Evolutionary conservation across 208 protist genomes (phyloP).

Genomic region (Lotmaria passim): DNA sequence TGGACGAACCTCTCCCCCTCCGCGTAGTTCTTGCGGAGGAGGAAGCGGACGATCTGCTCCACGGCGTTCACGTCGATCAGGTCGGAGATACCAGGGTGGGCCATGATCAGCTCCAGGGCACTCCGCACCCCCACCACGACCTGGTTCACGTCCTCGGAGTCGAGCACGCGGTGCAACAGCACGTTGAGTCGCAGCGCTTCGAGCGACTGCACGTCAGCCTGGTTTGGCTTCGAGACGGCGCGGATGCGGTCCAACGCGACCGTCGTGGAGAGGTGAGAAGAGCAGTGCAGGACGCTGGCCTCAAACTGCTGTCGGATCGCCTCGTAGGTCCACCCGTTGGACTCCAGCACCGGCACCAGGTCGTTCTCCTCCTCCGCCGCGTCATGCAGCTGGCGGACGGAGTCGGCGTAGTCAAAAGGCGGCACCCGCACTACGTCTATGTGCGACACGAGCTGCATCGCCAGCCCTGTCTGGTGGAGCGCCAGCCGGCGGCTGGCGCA

Average conservation of each 20-base stretch:
- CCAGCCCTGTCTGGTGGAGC: conserved; percentile 53
- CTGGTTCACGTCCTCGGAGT: conserved; percentile 50
- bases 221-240: conserved; percentile 43
- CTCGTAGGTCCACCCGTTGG: conserved; percentile 26
- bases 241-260: conserved; percentile 54
- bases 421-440: conserved; percentile 67
- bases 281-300: conserved; percentile 44
- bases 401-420: conserved; percentile 50
- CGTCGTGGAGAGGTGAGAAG: conserved; percentile 57
- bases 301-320: conserved; percentile 40
- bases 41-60: conserved; percentile 56
- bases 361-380: conserved; percentile 30
- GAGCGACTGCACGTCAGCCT: conserved; percentile 56
- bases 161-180: conserved; percentile 64
- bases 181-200: conserved; percentile 81
- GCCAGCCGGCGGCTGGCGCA: conserved; percentile 70
- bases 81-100: conserved; percentile 72
- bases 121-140: conserved; percentile 51
- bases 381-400: conserved; percentile 22
- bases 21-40: conserved; percentile 56
- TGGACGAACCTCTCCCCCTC: conserved; percentile 78
- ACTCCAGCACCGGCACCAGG: conserved; percentile 16
- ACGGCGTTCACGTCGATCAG: conserved; percentile 77
- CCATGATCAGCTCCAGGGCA: conserved; percentile 62
- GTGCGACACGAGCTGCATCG: conserved; percentile 64